phyloP scores from a whole-genome alignment of 495 filamentous ascomycete genomes.

The Penicillium lagena region DNA sequence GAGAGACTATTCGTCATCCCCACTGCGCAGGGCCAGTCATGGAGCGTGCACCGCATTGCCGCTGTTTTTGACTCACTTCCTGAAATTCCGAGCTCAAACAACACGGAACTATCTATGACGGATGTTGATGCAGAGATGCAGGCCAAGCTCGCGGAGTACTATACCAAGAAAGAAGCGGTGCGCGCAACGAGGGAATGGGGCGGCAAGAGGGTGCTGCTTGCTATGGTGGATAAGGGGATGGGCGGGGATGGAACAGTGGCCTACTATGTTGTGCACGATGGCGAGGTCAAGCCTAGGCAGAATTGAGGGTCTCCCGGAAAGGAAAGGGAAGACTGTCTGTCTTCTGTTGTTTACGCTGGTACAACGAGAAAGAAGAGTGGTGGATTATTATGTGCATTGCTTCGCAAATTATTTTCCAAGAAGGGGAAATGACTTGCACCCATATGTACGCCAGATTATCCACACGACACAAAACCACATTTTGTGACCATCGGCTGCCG shows the following conservation, averaged over 20 bases:
- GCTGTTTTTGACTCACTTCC: constrained; percentile 73
- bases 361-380: no score
- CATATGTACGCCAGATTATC: constrained; percentile 8
- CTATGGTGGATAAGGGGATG: constrained; percentile 57
- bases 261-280: constrained; percentile 93
- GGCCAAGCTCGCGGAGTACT: constrained; percentile 29
- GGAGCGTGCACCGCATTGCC: constrained; percentile 69
- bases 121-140: constrained; percentile 16
- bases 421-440: constrained; percentile 1
- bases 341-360: no score
- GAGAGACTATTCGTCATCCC: constrained; percentile 86
- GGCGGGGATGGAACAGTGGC: constrained; percentile 85
- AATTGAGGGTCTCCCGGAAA: constrained; percentile 48
- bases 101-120: constrained; percentile 4
- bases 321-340: no score
- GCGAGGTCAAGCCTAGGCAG: constrained; percentile 91
- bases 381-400: not conserved
- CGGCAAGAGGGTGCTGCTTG: constrained; percentile 70
- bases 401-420: constrained; percentile 6
- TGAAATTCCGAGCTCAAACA: constrained; percentile 17
- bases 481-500: constrained; percentile 9
- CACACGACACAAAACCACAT: constrained; percentile 3
- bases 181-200: constrained; percentile 32
- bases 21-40: constrained; percentile 71
- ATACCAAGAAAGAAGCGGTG: constrained; percentile 28